Conservation (phyloP, 2,329 filamentous ascomycete species). For the Phyllosticta capitalensis region DNA sequence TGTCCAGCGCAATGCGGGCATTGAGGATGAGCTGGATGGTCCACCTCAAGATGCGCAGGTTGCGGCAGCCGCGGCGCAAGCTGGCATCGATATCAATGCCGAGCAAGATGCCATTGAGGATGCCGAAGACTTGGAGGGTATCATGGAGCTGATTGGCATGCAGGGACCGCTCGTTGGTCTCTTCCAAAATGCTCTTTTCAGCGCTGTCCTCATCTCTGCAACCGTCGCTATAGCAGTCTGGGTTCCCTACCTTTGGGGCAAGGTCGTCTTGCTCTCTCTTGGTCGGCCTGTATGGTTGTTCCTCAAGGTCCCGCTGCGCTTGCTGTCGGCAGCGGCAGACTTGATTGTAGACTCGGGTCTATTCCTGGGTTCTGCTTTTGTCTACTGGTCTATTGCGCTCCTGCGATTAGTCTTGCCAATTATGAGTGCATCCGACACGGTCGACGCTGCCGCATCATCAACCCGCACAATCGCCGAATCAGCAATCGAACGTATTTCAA, state of each 20-base stretch:
- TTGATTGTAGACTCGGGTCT: slow-evolving; percentile 67
- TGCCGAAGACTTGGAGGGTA: slow-evolving; percentile 88
- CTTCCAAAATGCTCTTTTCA: slow-evolving; percentile 92
- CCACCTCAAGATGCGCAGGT: slow-evolving; percentile 45
- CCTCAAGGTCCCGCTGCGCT: slow-evolving; percentile 59
- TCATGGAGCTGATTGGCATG: slow-evolving; percentile 94
- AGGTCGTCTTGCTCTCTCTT: slow-evolving; percentile 67
- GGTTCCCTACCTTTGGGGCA: slow-evolving; percentile 84
- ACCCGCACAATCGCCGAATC: slow-evolving; percentile 21
- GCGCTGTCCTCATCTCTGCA: slow-evolving; percentile 76
- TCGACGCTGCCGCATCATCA: slow-evolving; percentile 4
- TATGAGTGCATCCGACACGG: slow-evolving; percentile 5
- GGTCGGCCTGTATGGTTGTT: slow-evolving; percentile 65
- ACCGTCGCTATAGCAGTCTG: slow-evolving; percentile 82
- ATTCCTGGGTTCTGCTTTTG: slow-evolving; percentile 48
- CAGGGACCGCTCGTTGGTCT: slow-evolving; percentile 82
- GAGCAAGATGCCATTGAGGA: slow-evolving; percentile 66
- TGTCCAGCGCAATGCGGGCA: slow-evolving; percentile 35
- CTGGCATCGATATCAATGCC: slow-evolving; percentile 54
- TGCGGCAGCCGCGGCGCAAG: slow-evolving; percentile 54
- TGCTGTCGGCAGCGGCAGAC: slow-evolving; percentile 66
- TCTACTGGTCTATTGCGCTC: slow-evolving; percentile 27
- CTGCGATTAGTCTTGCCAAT: slow-evolving; percentile 17
- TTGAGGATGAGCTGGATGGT: slow-evolving; percentile 21
- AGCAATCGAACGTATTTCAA: slow-evolving; percentile 26